phyloP scores from a whole-genome alignment of 1,139 yeast species.

The Suhomyces terraborum region DNA sequence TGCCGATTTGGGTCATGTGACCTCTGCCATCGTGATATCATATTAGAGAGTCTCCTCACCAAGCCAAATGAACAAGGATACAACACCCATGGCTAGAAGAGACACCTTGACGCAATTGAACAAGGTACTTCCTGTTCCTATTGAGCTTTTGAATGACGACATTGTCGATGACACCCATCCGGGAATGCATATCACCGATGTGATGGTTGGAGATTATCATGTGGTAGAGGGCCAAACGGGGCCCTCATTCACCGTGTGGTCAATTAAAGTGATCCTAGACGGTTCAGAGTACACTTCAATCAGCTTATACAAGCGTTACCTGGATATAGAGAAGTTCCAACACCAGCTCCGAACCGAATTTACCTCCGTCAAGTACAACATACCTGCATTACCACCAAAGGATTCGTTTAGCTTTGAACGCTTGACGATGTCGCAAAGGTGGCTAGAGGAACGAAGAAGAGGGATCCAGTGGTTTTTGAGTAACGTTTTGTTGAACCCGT shows the following conservation, averaged over 20 bases:
- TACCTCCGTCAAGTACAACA: conserved; percentile 37
- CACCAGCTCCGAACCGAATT: conserved; percentile 38
- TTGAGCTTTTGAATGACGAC: conserved; percentile 31
- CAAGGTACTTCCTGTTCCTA: conserved; percentile 42
- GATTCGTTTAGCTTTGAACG: conserved; percentile 49
- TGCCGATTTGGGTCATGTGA: conserved; percentile 1
- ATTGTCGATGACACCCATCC: conserved; percentile 24
- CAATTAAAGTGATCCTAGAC: conserved; percentile 45
- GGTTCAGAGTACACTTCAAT: conserved; percentile 51
- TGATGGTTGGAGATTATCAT: conserved; percentile 43
- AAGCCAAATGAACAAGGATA: neutral
- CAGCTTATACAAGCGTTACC: conserved; percentile 56
- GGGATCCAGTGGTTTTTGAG: conserved; percentile 77
- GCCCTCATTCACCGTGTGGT: conserved; percentile 50
- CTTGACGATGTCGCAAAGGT: conserved; percentile 45
- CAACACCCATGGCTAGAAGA: conserved; percentile 7
- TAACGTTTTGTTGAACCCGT: conserved; percentile 68
- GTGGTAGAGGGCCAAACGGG: conserved; percentile 40
- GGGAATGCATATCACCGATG: conserved; percentile 35
- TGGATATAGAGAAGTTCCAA: conserved; percentile 60
- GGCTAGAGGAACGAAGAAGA: conserved; percentile 62
- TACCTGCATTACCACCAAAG: conserved; percentile 72
- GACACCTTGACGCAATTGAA: conserved; percentile 29
- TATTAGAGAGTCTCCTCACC: conserved; percentile 1
- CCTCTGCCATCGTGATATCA: neutral